Base-by-base conservation (phyloP, 2,329 filamentous ascomycete species). In the Dendrostoma leiphaemia region DNA sequence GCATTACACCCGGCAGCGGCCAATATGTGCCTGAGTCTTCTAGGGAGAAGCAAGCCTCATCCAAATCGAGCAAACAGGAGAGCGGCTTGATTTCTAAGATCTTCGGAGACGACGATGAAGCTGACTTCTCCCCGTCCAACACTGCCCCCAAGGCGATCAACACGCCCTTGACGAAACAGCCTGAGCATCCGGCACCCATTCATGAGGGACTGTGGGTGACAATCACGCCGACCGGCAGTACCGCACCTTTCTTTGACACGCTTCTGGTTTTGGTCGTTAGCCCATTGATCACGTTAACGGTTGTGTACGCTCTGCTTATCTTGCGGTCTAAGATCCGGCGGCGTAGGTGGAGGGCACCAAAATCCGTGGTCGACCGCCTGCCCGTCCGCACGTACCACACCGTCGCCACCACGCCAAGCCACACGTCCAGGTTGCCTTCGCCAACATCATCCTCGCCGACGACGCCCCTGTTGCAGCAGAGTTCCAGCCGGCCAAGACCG, bases 301-400 rank as follows among this genome's bases (percentile, higher is more conserved):
- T 97, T 5, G 93, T 99, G 2, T 97, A 97, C 66, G 88, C 90
- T 12, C 79, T 97, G 10, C 79, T 97, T 5, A 82, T 97, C 37
- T 77, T 97, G 34, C 87, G 94, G 51, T 92, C 92, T 44, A 88
- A 92, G 56, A 95, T 97, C 62, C 86, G 93, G 48, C 83, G 93
- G 56, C 83, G 93, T 59, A 83, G 93, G 62, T 99, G 94, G 93
- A 85, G 94, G 64, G 94, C 94, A n/a, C 94, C 94, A 5, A 99
- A 99, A 71, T 96, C 91, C 1, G 86, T 99, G 1, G 92, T 99
- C 17, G 92, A 97, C 62, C 86, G 89, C 55, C 80, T 99, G n/a
- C 94, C 94, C 2, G 91, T 99, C 13, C 86, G 93, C 56, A 97
- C 92, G 0, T 99, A 97, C 66, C 92, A 96, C 64, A 96, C 92